Evolutionary conservation across 352 stramenopile species (phyloP).

Genomic region (Saprolegnia parasitica): DNA sequence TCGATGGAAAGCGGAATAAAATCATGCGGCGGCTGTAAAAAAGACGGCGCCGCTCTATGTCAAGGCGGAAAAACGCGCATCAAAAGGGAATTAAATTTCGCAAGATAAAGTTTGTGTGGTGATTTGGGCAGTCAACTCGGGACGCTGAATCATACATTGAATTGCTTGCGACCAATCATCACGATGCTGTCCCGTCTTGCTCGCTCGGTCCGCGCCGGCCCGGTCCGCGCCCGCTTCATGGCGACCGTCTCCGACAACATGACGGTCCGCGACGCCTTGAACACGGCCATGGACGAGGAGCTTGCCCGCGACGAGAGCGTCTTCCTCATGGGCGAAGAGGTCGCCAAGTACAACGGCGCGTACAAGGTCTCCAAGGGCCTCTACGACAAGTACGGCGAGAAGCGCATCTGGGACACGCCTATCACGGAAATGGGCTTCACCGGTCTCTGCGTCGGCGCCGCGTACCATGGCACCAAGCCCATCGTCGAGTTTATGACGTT

Average conservation of each 20-base stretch:
- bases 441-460: slow-evolving; percentile 90
- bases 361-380: slow-evolving; percentile 99
- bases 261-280: slow-evolving; percentile 98
- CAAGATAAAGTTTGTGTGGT: slow-evolving; percentile 1
- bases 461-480: slow-evolving; percentile 96
- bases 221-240: slow-evolving; percentile 56
- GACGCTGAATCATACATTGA: slow-evolving; percentile 4
- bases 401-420: slow-evolving; percentile 99
- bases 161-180: background rate
- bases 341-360: slow-evolving; percentile 99
- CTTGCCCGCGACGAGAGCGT: slow-evolving; percentile 95
- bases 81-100: slow-evolving; percentile 6
- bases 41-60: background rate
- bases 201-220: slow-evolving; percentile 34
- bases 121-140: slow-evolving; percentile 2
- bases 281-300: slow-evolving; percentile 98
- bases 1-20: background rate
- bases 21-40: background rate
- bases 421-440: slow-evolving; percentile 98
- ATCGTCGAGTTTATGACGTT: slow-evolving; percentile 99
- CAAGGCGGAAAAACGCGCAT: slow-evolving; percentile 8
- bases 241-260: slow-evolving; percentile 80
- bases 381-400: slow-evolving; percentile 98
- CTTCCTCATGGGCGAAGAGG: slow-evolving; percentile 97
- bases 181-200: slow-evolving; percentile 8